Evolutionary conservation across 495 filamentous ascomycete genomes (phyloP), one percentile per base, ranked within the genome.

Genomic region (Neurospora tetrasperma): DNA sequence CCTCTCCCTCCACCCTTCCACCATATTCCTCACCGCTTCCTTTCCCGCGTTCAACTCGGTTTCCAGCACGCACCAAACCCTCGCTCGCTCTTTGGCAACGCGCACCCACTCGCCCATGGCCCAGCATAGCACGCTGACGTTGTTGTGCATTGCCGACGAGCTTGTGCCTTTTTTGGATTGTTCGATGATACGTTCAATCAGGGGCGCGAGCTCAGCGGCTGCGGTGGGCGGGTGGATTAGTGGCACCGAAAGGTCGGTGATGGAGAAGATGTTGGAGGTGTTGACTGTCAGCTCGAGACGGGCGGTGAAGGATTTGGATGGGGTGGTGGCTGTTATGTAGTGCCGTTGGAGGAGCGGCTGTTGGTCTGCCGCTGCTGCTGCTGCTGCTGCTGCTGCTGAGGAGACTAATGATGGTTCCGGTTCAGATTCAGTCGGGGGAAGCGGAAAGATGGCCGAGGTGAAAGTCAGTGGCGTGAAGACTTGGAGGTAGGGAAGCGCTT

Each of bases 401-500:
- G 7, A 39, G 38, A 39, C 7, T 39, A 5, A 39, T 39, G 54
- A 62, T 31, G 54, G 27, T 66, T 66, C 54, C 5, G 14, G 0
- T 16, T 62, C 35, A 27, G 27, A 31, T 5, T 38, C 54, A 9
- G 54, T 7, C 3, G 46, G 71, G 0, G 83, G 80, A 0, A 87
- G 72, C 6, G 84, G 76, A 6, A 82, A 82, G 71, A 87, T 80
- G 2, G 79, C 81, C 3, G 86, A 87, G 6, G 84, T 82, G 73
- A 87, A 89, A 31, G 80, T 78, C 3, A 91, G 78, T 1, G 87
- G 85, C 5, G 84, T 86, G 73, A 91, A 90, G 69, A 85, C 80
- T 75, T 86, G 83, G 0, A 90, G 84, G 76, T 85, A 89, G 8
- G 88, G 87, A 3, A 90, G 79, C 71, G 87, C 86, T 76, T 89